phyloP scores from a whole-genome alignment of 2,329 filamentous ascomycete species.

The Phyllosticta citrichinensis region DNA sequence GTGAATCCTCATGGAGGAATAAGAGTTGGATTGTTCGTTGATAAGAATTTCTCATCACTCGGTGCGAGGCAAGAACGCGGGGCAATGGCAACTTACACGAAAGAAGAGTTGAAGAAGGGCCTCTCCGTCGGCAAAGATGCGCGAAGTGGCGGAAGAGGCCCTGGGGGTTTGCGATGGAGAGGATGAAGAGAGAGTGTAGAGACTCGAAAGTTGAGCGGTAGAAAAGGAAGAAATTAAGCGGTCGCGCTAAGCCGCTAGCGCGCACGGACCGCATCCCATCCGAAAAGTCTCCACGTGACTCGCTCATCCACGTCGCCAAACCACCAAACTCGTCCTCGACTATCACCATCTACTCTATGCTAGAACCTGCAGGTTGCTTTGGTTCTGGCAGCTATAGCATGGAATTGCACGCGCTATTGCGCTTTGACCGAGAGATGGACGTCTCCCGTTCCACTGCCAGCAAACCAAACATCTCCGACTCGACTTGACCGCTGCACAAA shows the following conservation, averaged over 20 bases:
- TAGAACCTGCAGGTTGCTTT: too few relatives aligned
- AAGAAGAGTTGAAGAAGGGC: not conserved
- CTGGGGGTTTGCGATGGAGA: not conserved
- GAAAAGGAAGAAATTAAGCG: not conserved
- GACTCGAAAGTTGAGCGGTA: not conserved
- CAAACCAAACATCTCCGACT: too few relatives aligned
- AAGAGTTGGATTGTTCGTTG: conserved; percentile 39
- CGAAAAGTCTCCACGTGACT: not conserved
- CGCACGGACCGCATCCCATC: not conserved
- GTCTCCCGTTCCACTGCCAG: too few relatives aligned
- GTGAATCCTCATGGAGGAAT: conserved; percentile 42
- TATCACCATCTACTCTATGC: too few relatives aligned
- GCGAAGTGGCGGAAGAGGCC: not conserved
- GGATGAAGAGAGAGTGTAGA: not conserved
- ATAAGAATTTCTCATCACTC: conserved; percentile 10
- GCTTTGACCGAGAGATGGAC: too few relatives aligned
- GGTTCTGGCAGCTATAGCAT: too few relatives aligned
- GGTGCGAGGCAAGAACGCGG: not conserved
- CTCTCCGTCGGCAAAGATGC: not conserved
- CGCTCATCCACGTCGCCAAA: not conserved
- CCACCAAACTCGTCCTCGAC: too few relatives aligned
- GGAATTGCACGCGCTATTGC: too few relatives aligned
- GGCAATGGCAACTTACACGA: not conserved
- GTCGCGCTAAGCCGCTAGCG: not conserved
- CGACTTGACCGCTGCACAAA: not conserved